Evolutionary conservation across 1,284 basidiomycete species (phyloP), one percentile per base, ranked within the genome.

Genomic region (Tremellales sp.): DNA sequence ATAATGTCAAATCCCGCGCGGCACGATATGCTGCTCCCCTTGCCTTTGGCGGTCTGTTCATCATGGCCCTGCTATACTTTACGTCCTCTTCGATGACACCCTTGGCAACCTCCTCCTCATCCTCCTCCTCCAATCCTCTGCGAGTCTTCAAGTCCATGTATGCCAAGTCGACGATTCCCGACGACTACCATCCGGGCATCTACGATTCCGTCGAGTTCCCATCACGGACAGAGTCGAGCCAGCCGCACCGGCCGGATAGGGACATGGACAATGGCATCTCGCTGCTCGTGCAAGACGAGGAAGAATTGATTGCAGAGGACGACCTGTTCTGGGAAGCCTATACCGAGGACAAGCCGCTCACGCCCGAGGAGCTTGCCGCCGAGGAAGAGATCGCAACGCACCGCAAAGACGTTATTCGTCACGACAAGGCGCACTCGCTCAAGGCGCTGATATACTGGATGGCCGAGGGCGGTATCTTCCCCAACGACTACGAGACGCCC

Each of bases 271-370:
- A 63, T 33, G 64, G 60, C 14, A 40, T 62, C 13, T 58, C 52
- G 5, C 31, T 60, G 10, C 40, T 63, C 16, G 39, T 45, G n/a
- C 35, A 47, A 27, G 53, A 60, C 43, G 66, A 66, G 41, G 67
- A 66, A 14, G 61, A 64, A 39, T 43, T 68, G 21, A 57, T 71
- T 28, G 65, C 67, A 10, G 67, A 68, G 41, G 67, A 69, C 46
- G 68, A 69, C 45, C 40, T 67, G 10, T 61, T 59, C 40, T 59
- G 49, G 48, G 53, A 58, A n/a, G 31, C 54, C n/a, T 65, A 63
- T 38, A 57, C 45, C 12, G 64, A 66, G 34, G 45, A 55, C 3
- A 39, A 40, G 21, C 59, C 62, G 9, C 12, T 50, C 9, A 47
- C 54, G 3, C 51, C 45, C 7, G 57, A 61, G 35, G 57, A 68